A percentile compares a stretch with the other conserved stretches of the same genome.
Evolutionary conservation across 306 rosid species (phyloP).

Genomic region (Sophora flavescens): DNA sequence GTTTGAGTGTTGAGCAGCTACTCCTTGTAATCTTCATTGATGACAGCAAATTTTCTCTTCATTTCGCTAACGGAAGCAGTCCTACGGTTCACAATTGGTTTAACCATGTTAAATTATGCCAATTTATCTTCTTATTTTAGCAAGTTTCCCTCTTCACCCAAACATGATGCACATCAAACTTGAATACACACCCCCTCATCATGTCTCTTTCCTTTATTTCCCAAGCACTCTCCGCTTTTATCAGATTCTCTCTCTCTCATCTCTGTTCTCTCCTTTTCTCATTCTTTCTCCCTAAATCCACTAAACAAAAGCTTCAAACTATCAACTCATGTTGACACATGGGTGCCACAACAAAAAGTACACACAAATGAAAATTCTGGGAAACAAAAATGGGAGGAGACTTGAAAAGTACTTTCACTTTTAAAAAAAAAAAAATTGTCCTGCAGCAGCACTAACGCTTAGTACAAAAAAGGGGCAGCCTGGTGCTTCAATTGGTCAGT

Average conservation of each 20-base stretch:
- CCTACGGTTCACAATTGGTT: slow-evolving; percentile 32
- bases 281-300: not conserved
- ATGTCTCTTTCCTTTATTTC: not conserved
- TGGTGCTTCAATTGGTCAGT: not conserved
- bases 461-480: no score
- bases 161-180: not conserved
- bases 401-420: no score
- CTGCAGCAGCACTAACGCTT: no score
- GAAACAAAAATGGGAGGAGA: no score
- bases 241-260: not conserved
- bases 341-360: not conserved
- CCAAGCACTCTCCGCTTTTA: not conserved
- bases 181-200: not conserved
- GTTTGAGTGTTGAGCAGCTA: slow-evolving; percentile 10
- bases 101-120: slow-evolving; percentile 1
- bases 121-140: not conserved
- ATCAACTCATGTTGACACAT: not conserved
- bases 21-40: not conserved
- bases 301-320: not conserved
- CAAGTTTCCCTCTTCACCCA: not conserved
- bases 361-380: not conserved
- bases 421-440: no score
- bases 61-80: not conserved
- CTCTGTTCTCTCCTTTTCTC: not conserved
- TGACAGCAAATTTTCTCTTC: not conserved